Evolutionary conservation across 139 green algal genomes (phyloP), one percentile per base, ranked within the genome.

Genomic region (Chlamydomonas schloesseri): DNA sequence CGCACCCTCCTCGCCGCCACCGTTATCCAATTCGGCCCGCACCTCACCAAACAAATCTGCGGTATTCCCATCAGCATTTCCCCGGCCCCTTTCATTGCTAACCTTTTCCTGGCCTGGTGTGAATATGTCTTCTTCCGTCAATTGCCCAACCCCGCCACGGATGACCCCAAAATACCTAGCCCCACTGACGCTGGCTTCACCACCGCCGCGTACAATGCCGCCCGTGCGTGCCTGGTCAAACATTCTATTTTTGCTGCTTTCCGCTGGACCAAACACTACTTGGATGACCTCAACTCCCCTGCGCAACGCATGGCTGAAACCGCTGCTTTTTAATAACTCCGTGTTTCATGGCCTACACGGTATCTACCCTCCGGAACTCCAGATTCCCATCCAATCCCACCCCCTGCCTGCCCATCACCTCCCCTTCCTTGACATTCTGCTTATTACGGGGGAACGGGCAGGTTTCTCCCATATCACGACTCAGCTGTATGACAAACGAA

Each of bases 11-110:
- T 72, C 31, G 24, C 31, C 67, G 8, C 31, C 67, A 72, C 67
- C 33, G 46, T 72, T 31, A 72, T 72, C 47, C 31, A 24, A 8
- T 46, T 78, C 28, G 71, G 71, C 26, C 42, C 26, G 1, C 6
- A 1, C 71, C 46, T 65, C 9, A 47, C 65, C 6, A 11, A 64
- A 26, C 71, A 78, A 26, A 24, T 65, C 28, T 65, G 46, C 9
- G 71, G 71, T 11, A 78, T 78, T 28, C 73, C 73, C 31, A 68
- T 68, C 50, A 53, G 50, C 53, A 78, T 78, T 28, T 9, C 73
- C 21, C 73, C 73, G 1, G 73, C 73, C 10, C 73, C 73, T 1
- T 68, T 34, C 73, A 80, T 80, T 29, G 73, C 73, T 5, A 68
- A 80, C 31, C 31, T 80, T 3, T 80, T 80, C 73, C 50, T 80